These are phyloP conservation scores for Colletotrichum graminicola DNA, from an alignment of 2,329 filamentous ascomycete species.

Conservation along the genomic window DNA sequence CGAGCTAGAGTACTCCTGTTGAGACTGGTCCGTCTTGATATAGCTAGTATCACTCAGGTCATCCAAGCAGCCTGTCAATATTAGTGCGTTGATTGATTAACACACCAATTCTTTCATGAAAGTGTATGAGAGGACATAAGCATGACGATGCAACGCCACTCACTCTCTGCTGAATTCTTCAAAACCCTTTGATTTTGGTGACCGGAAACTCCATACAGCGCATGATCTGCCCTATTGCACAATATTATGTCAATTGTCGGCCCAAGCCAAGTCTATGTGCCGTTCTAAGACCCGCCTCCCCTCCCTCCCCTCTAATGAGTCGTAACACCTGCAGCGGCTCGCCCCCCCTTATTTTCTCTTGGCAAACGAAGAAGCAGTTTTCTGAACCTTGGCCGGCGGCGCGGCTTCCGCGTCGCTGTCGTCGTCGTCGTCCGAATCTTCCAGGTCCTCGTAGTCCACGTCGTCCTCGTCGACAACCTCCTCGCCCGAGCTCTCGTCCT, in stretches of 20 bases:
- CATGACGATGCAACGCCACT: no score
- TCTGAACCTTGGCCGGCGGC: constrained; percentile 61
- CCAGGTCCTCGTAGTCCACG: constrained; percentile 69
- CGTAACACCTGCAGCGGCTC: constrained; percentile 6
- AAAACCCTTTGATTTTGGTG: constrained; percentile 28
- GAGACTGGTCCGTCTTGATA: neutral
- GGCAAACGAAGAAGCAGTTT: constrained; percentile 52
- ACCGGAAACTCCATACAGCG: constrained; percentile 36
- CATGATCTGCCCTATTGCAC: constrained; percentile 34
- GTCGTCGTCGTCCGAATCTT: constrained; percentile 69
- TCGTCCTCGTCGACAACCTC: constrained; percentile 70
- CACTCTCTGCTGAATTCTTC: neutral
- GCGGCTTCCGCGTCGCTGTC: constrained; percentile 64
- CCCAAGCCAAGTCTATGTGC: constrained; percentile 41
- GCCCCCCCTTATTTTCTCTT: constrained; percentile 52
- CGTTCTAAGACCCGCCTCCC: constrained; percentile 22
- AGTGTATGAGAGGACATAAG: neutral
- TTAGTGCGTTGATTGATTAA: neutral
- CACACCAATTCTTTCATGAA: neutral
- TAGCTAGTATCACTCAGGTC: no score
- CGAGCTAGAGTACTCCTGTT: no score
- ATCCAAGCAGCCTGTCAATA: neutral
- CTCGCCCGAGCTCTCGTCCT: constrained; percentile 60
- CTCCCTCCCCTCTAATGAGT: constrained; percentile 5
- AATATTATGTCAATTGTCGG: constrained; percentile 42